phyloP scores from a whole-genome alignment of 2,329 filamentous ascomycete species.

The Aspergillus hortae region DNA sequence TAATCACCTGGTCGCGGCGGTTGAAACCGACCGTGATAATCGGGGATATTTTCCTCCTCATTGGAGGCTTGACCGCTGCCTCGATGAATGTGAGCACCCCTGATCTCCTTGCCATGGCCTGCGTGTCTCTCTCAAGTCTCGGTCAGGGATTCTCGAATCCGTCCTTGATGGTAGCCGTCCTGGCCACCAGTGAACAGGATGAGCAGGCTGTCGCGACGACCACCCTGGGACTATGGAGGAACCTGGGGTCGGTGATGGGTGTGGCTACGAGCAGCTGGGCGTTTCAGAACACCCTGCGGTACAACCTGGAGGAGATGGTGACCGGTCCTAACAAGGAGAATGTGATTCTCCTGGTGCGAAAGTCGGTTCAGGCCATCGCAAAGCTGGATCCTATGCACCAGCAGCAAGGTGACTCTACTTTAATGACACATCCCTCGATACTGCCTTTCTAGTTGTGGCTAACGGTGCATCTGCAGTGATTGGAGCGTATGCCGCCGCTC shows the following conservation, averaged over 20 bases:
- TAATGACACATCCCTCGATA: neutral
- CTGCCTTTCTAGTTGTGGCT: conserved; percentile 8
- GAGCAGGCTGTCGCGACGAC: conserved; percentile 68
- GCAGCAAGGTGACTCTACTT: conserved; percentile 40
- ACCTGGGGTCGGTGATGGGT: conserved; percentile 69
- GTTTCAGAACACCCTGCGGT: conserved; percentile 65
- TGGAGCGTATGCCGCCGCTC: conserved; percentile 32
- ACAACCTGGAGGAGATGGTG: conserved; percentile 58
- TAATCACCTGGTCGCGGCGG: conserved; percentile 58
- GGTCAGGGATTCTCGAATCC: conserved; percentile 65
- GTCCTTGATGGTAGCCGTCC: conserved; percentile 59
- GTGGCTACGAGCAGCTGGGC: conserved; percentile 68
- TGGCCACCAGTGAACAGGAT: conserved; percentile 56
- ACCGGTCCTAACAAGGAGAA: conserved; percentile 55
- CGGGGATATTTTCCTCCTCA: conserved; percentile 48
- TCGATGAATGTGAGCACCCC: conserved; percentile 52
- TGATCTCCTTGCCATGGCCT: conserved; percentile 52
- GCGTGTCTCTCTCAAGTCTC: conserved; percentile 54
- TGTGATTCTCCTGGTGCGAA: conserved; percentile 48
- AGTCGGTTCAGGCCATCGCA: conserved; percentile 49
- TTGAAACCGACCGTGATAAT: conserved; percentile 58
- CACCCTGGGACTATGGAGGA: conserved; percentile 69
- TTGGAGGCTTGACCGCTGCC: conserved; percentile 51
- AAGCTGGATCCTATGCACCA: conserved; percentile 44
- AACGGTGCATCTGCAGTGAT: conserved; percentile 27